Base-by-base conservation (phyloP, 345 rosid species). In the Euphorbia peplus region DNA sequence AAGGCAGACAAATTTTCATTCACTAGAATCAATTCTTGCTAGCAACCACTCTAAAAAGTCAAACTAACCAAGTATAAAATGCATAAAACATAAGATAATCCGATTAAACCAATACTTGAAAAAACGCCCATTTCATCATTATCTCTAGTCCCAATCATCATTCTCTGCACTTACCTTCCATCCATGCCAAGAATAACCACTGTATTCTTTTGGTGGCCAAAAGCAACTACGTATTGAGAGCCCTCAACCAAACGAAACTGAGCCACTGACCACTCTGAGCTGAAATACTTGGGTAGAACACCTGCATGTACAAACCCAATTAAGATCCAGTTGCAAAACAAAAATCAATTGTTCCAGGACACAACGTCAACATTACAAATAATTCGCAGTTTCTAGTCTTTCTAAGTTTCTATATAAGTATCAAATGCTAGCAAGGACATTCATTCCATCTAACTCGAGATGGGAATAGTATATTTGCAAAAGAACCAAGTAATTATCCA, bases 201-300 rank as follows among this genome's bases (percentile, higher is more conserved):
- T 0, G 97, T 95, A 73, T 95, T 92, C 83, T 87, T 90, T 68
- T 84, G 85, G 65, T 91, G 98, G 39, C 99, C 97, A 74, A 95
- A 95, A 47, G 97, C 98, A 66, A 90, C 98, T 68, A 86, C 75
- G 80, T 87, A 88, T 12, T 84, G 88, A 61, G 87, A 90, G 59
- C 97, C 98, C 80, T 93, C 98, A 19, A 81, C 83, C 75, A 93
- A 82, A 59, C 85, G 88, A 78, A 89, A 93, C 80, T 90, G 91
- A 61, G 97, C 98, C 73, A 93, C 93, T 9, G 98, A 93, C 98
- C 98, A 93, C 73, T 93, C 93, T 0, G 98, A 93, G 83, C 96
- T 90, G 75, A 93, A 93, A 86, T 93, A 93, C 84, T 87, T 93
- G 0, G 97, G 98, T 68, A 95, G 74, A 47, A 95, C 99, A 41